Evolutionary conservation across 1,284 basidiomycete genomes (phyloP), one percentile per base, ranked within the genome.

Genomic region (Ustilago tritici): DNA sequence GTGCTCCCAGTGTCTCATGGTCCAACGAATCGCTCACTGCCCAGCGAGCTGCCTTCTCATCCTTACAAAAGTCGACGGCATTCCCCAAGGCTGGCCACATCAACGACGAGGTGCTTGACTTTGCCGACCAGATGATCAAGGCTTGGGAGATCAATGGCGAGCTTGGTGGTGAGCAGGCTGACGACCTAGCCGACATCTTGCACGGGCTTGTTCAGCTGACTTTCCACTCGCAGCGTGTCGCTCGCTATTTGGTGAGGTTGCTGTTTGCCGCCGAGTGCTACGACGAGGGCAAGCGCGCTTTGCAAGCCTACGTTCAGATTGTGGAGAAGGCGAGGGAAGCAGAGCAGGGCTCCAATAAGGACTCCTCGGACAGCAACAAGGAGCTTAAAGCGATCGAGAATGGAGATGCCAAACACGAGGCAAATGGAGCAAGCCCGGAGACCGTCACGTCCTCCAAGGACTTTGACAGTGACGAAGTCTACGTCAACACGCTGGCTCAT

Each of bases 21-120:
- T 76, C 77, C 55, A 78, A 80, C 63, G 83, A 85, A 73, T 65
- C 75, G 52, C 69, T 76, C 43, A 73, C 77, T 19, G 74, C 80
- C 2, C 75, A 81, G 43, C 57, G 56, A 23, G 56, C 74, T 5
- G 82, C 77, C 11, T 69, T 67, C 60, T 56, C 59, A 32, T 65
- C 76, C 28, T 54, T 87, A 28, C 61, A 82, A 43, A 64, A 66
- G 17, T 60, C 90, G 61, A 95, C 93, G 0, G 87, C 82, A 0
- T 96, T 99, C 84, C 96, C 96, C 8, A 89, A 88, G 43, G 95
- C 95, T 0, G 95, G 95, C 3, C 89, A 94, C 78, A 88, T 91
- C 63, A 98, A 98, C 82, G 76, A 87, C 31, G 90, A 90, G 67
- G 94, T 97, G 6, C 92, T 94, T 75, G 91, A 93, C 77, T 93